Evolutionary conservation across 140 eudicot species (phyloP).

Genomic region (Cichorium intybus): DNA sequence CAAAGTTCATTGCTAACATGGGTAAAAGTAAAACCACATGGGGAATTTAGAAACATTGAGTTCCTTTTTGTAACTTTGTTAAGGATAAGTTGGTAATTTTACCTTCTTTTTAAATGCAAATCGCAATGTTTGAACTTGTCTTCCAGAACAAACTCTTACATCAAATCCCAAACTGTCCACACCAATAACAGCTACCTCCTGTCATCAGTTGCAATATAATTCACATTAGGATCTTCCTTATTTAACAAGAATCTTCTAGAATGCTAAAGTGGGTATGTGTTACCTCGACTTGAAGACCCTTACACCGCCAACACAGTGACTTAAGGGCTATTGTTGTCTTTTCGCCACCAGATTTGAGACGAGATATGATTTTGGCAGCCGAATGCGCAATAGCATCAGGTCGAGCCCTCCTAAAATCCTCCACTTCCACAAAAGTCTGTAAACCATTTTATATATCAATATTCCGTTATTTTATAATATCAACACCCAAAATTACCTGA

Average conservation of each 20-base stretch:
- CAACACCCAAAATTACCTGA: slow-evolving; percentile 46
- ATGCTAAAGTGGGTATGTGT: slow-evolving; percentile 10
- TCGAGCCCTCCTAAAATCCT: slow-evolving; percentile 73
- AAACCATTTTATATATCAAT: slow-evolving; percentile 15
- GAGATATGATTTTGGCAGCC: slow-evolving; percentile 80
- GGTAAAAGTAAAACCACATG: too few relatives aligned
- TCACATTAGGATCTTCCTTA: not conserved
- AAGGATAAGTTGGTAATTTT: slow-evolving; percentile 17
- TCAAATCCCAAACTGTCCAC: slow-evolving; percentile 94
- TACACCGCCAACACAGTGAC: slow-evolving; percentile 85
- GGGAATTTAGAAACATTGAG: too few relatives aligned
- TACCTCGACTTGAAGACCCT: slow-evolving; percentile 98
- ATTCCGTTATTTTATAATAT: not conserved
- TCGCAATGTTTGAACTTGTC: slow-evolving; percentile 92
- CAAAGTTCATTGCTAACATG: too few relatives aligned
- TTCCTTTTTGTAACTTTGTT: slow-evolving; percentile 1
- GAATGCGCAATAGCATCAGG: slow-evolving; percentile 98
- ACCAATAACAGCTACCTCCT: slow-evolving; percentile 93
- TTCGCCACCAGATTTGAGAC: slow-evolving; percentile 86
- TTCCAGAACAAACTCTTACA: slow-evolving; percentile 88
- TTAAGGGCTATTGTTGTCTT: slow-evolving; percentile 89
- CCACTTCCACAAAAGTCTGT: slow-evolving; percentile 79
- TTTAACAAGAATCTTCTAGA: slow-evolving; percentile 3
- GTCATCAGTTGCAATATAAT: slow-evolving; percentile 28
- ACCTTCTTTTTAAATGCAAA: slow-evolving; percentile 86